Percentiles rank a stretch among this genome's conserved stretches.
phyloP scores from a whole-genome alignment of 176 grass and related monocot species.

The Oryza coarctata region DNA sequence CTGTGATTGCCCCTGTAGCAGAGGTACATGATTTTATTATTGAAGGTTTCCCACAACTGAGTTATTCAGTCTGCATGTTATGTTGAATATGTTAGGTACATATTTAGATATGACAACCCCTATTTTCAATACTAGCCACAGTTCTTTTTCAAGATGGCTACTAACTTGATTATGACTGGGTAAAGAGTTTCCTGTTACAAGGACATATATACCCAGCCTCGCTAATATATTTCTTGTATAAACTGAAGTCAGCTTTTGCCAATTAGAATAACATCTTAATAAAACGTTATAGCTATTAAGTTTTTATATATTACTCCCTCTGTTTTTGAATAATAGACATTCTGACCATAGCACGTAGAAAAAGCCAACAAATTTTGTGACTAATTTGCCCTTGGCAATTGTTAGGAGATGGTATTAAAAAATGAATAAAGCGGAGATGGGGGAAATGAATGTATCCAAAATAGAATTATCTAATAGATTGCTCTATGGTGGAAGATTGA shows the following conservation, averaged over 20 bases:
- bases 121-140: slow-evolving; percentile 29
- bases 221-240: slow-evolving; percentile 1
- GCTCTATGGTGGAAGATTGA: too few relatives aligned
- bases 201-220: background rate
- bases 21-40: slow-evolving; percentile 66
- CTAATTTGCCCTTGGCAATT: too few relatives aligned
- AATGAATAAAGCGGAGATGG: too few relatives aligned
- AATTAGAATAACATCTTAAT: slow-evolving; percentile 2
- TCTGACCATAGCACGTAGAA: too few relatives aligned
- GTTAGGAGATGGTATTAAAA: too few relatives aligned
- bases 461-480: too few relatives aligned
- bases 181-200: slow-evolving; percentile 19
- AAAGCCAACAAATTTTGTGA: too few relatives aligned
- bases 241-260: background rate
- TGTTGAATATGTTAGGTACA: slow-evolving; percentile 51
- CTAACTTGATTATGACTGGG: background rate
- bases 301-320: background rate
- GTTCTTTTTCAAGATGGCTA: slow-evolving; percentile 22
- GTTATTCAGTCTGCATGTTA: slow-evolving; percentile 49
- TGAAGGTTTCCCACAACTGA: slow-evolving; percentile 43
- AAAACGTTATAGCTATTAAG: background rate
- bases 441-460: too few relatives aligned
- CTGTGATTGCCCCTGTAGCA: slow-evolving; percentile 62
- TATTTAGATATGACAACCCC: slow-evolving; percentile 17
- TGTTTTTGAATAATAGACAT: too few relatives aligned